These are phyloP conservation scores for Elongisporangium undulatum DNA, from an alignment of 352 stramenopile species.

Conservation along the genomic window DNA sequence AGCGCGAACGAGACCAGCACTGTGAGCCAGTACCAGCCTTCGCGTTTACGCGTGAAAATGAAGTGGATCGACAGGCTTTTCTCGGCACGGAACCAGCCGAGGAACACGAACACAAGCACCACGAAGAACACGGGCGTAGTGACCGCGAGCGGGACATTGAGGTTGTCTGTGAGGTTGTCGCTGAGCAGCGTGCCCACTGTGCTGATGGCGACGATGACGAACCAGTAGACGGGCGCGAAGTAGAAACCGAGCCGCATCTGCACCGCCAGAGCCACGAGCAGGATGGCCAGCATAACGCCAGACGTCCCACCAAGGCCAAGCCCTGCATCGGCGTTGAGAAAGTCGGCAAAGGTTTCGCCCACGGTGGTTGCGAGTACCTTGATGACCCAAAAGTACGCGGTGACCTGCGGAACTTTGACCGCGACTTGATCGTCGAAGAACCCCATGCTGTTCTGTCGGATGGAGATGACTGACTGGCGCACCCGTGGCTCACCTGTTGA, in stretches of 20 bases:
- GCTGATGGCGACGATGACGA: slow-evolving; percentile 22
- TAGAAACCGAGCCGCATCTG: slow-evolving; percentile 15
- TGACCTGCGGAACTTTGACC: slow-evolving; percentile 17
- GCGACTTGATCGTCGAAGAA: slow-evolving; percentile 12
- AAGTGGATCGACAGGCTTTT: slow-evolving; percentile 13
- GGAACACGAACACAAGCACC: slow-evolving; percentile 10
- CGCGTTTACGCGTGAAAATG: slow-evolving; percentile 14
- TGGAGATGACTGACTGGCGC: too few species aligned
- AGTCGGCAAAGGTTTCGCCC: slow-evolving; percentile 20
- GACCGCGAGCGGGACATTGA: slow-evolving; percentile 11
- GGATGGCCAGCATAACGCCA: slow-evolving; percentile 12
- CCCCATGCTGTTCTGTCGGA: slow-evolving; percentile 8
- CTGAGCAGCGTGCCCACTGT: slow-evolving; percentile 17
- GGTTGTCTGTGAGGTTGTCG: slow-evolving; percentile 21
- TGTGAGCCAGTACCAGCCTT: slow-evolving; percentile 18
- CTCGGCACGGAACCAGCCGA: slow-evolving; percentile 10
- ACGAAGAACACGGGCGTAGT: slow-evolving; percentile 16
- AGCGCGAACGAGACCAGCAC: slow-evolving; percentile 20
- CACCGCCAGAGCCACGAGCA: slow-evolving; percentile 7
- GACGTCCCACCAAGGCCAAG: slow-evolving; percentile 14
- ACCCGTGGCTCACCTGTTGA: too few species aligned
- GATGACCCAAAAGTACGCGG: slow-evolving; percentile 20
- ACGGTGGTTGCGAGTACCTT: slow-evolving; percentile 21
- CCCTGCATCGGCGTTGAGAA: slow-evolving; percentile 13
- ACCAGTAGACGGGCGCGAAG: slow-evolving; percentile 18